phyloP scores from a whole-genome alignment of 176 grass and related monocot species.

The Secale cereale region DNA sequence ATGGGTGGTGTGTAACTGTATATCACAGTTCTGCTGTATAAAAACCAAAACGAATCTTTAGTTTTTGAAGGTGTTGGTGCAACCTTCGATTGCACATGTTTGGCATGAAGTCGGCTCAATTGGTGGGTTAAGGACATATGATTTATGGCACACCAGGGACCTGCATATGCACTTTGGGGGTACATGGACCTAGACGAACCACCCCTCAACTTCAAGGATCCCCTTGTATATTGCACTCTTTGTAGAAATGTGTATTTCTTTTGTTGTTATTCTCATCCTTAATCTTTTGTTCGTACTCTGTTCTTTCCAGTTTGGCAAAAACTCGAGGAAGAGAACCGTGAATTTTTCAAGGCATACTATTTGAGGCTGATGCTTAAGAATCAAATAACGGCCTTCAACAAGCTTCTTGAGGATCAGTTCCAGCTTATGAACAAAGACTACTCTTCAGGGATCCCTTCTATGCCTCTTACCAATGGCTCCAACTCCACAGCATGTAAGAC shows the following conservation, averaged over 20 bases:
- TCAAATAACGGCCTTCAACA: conserved; percentile 86
- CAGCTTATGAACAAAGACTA: conserved; percentile 72
- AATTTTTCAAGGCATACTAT: conserved; percentile 97
- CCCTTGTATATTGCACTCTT: neutral
- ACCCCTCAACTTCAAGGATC: neutral
- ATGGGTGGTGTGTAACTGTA: neutral
- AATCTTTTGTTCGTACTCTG: conserved; percentile 2
- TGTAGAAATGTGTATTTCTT: neutral
- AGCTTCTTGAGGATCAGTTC: conserved; percentile 71
- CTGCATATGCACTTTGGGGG: neutral
- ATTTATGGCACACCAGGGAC: neutral
- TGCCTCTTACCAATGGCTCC: conserved; percentile 67
- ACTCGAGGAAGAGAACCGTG: conserved; percentile 78
- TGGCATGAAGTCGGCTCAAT: neutral
- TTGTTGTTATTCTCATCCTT: neutral
- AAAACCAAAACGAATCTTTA: neutral
- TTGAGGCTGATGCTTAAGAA: conserved; percentile 94
- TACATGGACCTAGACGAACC: neutral
- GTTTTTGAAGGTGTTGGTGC: neutral
- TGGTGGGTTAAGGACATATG: neutral
- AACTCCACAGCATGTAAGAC: conserved; percentile 61
- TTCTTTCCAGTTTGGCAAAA: conserved; percentile 85
- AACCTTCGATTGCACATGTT: neutral
- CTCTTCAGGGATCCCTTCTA: conserved; percentile 39
- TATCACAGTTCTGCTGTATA: neutral